A percentile compares a stretch with the other conserved stretches of the same genome.
Evolutionary conservation across 2,329 filamentous ascomycete species (phyloP).

Genomic region (Tolypocladium capitatum): DNA sequence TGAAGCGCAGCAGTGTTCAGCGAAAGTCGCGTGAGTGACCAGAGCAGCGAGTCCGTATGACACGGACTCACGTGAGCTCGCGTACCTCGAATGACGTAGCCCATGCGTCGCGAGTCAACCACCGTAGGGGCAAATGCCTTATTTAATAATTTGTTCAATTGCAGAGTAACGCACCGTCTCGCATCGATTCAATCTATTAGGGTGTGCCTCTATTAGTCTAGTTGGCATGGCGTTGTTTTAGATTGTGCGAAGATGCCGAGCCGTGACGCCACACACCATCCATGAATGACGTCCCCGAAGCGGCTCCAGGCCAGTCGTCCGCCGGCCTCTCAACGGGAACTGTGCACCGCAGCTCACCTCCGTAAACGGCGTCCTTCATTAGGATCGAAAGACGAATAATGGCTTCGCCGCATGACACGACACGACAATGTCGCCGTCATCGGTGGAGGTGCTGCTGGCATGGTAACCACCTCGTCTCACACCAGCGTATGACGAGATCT

Average conservation of each 20-base stretch:
- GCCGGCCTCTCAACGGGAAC: background rate
- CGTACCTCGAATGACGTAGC: too few relatives aligned
- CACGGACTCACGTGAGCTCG: constrained; percentile 16
- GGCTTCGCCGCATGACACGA: constrained; percentile 2
- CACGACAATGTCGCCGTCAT: constrained; percentile 43
- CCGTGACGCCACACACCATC: background rate
- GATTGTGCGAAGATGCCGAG: background rate
- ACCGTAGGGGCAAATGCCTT: background rate
- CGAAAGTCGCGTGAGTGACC: background rate
- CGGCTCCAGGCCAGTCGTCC: background rate
- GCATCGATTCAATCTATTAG: background rate
- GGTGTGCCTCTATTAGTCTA: background rate
- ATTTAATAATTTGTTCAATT: too few relatives aligned
- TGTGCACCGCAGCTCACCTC: background rate
- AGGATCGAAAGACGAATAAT: background rate
- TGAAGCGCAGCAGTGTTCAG: background rate
- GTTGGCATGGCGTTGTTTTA: background rate
- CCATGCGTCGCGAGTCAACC: too few relatives aligned
- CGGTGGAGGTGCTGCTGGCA: constrained; percentile 50
- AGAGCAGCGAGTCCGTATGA: background rate
- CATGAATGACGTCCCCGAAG: constrained; percentile 8
- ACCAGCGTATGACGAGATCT: background rate
- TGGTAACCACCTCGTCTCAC: constrained; percentile 23
- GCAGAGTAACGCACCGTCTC: background rate
- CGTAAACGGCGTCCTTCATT: background rate